Evolutionary conservation across 305 asterid genomes (phyloP).

Genomic region (Andrographis paniculata): DNA sequence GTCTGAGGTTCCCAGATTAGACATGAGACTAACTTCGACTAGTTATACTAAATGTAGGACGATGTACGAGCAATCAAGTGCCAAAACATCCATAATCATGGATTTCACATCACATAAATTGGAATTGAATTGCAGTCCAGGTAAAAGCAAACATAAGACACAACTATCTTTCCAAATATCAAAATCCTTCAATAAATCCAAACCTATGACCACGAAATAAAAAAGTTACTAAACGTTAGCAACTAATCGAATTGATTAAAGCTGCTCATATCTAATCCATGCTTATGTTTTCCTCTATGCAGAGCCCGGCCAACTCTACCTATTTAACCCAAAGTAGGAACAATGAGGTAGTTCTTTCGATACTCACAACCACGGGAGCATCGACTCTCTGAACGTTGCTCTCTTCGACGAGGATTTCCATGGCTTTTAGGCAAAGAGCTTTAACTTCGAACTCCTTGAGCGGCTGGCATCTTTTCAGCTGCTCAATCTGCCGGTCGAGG

Average conservation of each 20-base stretch:
- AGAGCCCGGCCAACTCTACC: not conserved
- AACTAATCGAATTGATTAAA: conserved; percentile 7
- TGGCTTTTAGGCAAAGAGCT: conserved; percentile 82
- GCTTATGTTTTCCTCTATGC: not conserved
- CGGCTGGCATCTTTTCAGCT: conserved; percentile 91
- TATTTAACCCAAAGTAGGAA: not conserved
- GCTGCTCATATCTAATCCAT: conserved; percentile 6
- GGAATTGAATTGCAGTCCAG: not conserved
- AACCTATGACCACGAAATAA: not conserved
- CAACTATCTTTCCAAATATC: not conserved
- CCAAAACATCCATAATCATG: not conserved
- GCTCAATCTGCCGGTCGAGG: conserved; percentile 94
- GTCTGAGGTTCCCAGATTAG: not conserved
- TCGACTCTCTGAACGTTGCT: conserved; percentile 93
- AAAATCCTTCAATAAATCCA: not conserved
- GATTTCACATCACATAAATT: not conserved
- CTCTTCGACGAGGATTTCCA: conserved; percentile 97
- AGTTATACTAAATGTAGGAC: not conserved
- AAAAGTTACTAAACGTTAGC: not conserved
- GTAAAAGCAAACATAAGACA: not conserved
- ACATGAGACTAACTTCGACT: not conserved
- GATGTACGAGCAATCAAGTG: not conserved
- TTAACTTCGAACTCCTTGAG: conserved; percentile 83
- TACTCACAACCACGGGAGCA: conserved; percentile 77
- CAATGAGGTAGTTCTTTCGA: not conserved